phyloP scores from a whole-genome alignment of 352 stramenopile species.

The Phytophthora citrophthora region DNA sequence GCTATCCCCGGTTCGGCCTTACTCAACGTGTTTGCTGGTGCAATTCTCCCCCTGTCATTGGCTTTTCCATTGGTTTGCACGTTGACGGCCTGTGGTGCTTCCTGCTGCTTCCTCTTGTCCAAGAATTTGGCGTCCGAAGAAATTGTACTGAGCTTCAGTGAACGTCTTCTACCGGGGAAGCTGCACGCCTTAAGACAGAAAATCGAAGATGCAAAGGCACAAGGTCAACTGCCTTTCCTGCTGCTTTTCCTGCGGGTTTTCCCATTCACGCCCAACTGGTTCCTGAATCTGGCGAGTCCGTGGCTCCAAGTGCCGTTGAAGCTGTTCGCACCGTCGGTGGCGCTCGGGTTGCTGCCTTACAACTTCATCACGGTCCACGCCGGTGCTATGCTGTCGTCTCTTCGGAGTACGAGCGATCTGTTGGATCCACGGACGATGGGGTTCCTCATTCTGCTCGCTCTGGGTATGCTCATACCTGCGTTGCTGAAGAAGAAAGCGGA shows the following conservation, averaged over 20 bases:
- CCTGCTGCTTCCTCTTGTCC: constrained; percentile 79
- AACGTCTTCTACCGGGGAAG: constrained; percentile 67
- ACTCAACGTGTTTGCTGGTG: constrained; percentile 79
- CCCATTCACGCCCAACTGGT: constrained; percentile 87
- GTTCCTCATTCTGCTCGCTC: constrained; percentile 59
- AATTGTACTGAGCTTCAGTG: constrained; percentile 64
- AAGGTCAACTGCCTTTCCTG: constrained; percentile 61
- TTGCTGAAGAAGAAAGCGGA: constrained; percentile 56
- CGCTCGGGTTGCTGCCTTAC: constrained; percentile 80
- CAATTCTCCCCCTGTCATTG: constrained; percentile 62
- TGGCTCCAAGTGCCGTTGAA: constrained; percentile 76
- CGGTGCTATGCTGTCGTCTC: constrained; percentile 75
- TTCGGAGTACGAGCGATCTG: constrained; percentile 70
- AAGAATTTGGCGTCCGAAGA: constrained; percentile 62
- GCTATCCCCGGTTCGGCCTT: constrained; percentile 79
- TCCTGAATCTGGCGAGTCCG: constrained; percentile 83
- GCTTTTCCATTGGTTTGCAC: constrained; percentile 72
- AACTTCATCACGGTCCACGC: constrained; percentile 86
- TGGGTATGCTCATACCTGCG: constrained; percentile 72
- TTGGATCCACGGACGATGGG: constrained; percentile 65
- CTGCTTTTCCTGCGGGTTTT: constrained; percentile 84
- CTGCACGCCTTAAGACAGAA: constrained; percentile 53
- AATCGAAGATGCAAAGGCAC: constrained; percentile 57
- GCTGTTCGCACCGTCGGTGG: constrained; percentile 69
- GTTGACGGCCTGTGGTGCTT: constrained; percentile 74